Percentiles rank a stretch among this genome's conserved stretches.
Conservation (phyloP, 129 eudicot genomes). For the Chrysanthemum makinoi region DNA sequence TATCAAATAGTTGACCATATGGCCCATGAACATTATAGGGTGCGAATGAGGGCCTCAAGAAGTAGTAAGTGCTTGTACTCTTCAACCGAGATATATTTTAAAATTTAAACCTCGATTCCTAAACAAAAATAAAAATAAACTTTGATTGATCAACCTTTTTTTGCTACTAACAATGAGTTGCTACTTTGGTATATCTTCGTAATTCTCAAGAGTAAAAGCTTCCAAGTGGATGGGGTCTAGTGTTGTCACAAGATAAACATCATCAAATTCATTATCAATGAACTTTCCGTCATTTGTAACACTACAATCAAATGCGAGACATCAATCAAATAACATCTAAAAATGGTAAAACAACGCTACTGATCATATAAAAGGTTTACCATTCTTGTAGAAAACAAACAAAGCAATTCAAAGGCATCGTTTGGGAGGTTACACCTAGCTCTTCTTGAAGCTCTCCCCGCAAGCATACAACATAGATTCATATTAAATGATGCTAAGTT, state of each 20-base stretch:
- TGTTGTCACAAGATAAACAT: constrained; percentile 92
- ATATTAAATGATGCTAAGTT: neutral
- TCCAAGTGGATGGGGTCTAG: constrained; percentile 82
- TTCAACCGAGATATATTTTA: constrained; percentile 67
- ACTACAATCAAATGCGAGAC: constrained; percentile 37
- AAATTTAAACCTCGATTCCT: constrained; percentile 99
- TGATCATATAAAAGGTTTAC: constrained; percentile 28
- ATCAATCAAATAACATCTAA: no score
- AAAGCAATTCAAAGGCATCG: constrained; percentile 90
- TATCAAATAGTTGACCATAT: constrained; percentile 81
- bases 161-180: neutral
- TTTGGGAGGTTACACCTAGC: constrained; percentile 85
- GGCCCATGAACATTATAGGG: constrained; percentile 68
- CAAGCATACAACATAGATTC: constrained; percentile 16
- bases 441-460: constrained; percentile 99
- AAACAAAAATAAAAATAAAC: constrained; percentile 15
- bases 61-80: constrained; percentile 71
- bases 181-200: neutral
- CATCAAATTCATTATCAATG: constrained; percentile 84
- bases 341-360: no score
- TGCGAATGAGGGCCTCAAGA: constrained; percentile 72
- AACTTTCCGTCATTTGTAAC: constrained; percentile 74
- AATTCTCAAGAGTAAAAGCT: constrained; percentile 96
- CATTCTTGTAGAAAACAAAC: constrained; percentile 72
- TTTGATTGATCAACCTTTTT: constrained; percentile 4